Evolutionary conservation across 2,329 filamentous ascomycete species (phyloP).

Genomic region (Colletotrichum sansevieriae): DNA sequence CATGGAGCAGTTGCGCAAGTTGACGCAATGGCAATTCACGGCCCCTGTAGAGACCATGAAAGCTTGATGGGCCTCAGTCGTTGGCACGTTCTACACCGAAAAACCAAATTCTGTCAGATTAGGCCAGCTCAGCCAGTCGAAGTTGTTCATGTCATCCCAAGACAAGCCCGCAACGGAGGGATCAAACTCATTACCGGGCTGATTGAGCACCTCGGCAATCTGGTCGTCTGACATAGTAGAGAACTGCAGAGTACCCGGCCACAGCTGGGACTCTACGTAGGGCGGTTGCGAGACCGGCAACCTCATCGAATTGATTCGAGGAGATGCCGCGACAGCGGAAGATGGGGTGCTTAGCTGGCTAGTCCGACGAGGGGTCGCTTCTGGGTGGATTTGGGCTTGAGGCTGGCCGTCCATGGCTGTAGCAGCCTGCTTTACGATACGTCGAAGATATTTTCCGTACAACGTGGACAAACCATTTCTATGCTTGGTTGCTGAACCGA

Average conservation of each 20-base stretch:
- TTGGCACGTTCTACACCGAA: not conserved
- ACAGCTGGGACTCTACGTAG: conserved; percentile 51
- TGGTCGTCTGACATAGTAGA: conserved; percentile 79
- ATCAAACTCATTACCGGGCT: conserved; percentile 71
- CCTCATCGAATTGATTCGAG: conserved; percentile 37
- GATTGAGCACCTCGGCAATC: conserved; percentile 74
- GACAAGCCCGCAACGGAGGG: conserved; percentile 67
- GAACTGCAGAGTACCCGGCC: conserved; percentile 70
- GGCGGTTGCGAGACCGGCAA: conserved; percentile 44
- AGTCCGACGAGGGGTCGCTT: conserved; percentile 4
- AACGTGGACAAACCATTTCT: conserved; percentile 73
- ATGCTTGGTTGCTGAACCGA: conserved; percentile 75
- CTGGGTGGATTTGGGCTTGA: conserved; percentile 21
- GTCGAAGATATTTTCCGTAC: conserved; percentile 61
- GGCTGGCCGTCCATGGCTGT: conserved; percentile 39
- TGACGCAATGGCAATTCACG: conserved; percentile 44
- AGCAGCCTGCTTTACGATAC: conserved; percentile 57
- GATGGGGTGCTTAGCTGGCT: conserved; percentile 33
- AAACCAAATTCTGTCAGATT: conserved; percentile 56
- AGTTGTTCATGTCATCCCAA: conserved; percentile 70
- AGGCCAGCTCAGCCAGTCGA: conserved; percentile 69
- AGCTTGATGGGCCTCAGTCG: conserved; percentile 5
- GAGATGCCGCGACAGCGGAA: conserved; percentile 23
- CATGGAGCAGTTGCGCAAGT: conserved; percentile 58
- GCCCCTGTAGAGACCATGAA: conserved; percentile 36